Conservation (phyloP, 1,139 yeast genomes). For the Hansenula sp. region DNA sequence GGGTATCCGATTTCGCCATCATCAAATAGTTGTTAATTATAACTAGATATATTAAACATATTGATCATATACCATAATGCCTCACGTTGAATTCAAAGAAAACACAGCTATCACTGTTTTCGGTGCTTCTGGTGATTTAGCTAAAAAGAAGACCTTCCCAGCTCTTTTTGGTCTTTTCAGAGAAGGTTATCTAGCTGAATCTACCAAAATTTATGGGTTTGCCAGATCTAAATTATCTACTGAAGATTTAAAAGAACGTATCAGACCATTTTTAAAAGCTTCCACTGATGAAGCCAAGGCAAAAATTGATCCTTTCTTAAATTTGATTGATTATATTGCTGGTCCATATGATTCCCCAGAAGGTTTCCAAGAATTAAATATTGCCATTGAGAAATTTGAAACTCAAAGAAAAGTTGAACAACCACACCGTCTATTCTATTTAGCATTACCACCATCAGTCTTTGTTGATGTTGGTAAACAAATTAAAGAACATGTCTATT, state of each 20-base stretch:
- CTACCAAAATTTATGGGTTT: constrained; percentile 80
- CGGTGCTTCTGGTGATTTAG: constrained; percentile 97
- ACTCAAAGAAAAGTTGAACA: constrained; percentile 36
- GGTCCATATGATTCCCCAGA: constrained; percentile 81
- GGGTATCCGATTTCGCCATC: background rate
- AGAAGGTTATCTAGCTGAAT: constrained; percentile 72
- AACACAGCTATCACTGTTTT: constrained; percentile 77
- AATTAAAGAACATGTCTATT: constrained; percentile 67
- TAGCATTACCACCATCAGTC: constrained; percentile 93
- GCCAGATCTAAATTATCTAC: constrained; percentile 76
- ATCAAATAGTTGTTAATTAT: background rate
- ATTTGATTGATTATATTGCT: constrained; percentile 59
- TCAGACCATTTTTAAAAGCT: constrained; percentile 63
- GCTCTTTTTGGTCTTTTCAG: constrained; percentile 71
- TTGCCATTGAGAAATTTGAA: constrained; percentile 59
- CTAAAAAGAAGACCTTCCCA: constrained; percentile 92
- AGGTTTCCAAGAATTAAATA: constrained; percentile 59
- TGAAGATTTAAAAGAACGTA: constrained; percentile 64
- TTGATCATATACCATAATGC: constrained; percentile 4
- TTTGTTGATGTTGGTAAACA: constrained; percentile 76
- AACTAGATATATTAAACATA: background rate
- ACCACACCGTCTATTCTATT: constrained; percentile 78
- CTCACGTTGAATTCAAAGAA: constrained; percentile 41
- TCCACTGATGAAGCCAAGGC: constrained; percentile 41
- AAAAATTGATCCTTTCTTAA: constrained; percentile 61